Evolutionary conservation across 176 grass and related monocot genomes (phyloP).

Genomic region (Cymbopogon citratus): DNA sequence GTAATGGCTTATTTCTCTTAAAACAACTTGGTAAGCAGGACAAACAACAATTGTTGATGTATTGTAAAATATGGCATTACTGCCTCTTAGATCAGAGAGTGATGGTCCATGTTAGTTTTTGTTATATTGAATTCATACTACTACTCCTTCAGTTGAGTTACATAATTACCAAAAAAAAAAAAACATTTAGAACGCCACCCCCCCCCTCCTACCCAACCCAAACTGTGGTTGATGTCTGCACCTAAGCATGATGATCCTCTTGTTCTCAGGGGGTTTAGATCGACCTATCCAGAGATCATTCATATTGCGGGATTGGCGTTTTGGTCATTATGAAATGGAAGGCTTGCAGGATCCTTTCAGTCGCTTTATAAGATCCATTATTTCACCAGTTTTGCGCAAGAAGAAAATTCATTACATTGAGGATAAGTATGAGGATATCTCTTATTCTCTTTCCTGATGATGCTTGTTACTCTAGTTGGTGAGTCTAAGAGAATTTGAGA

Average conservation of each 20-base stretch:
- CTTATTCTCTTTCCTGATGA: conserved; percentile 28
- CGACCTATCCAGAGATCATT: conserved; percentile 71
- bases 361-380: conserved; percentile 45
- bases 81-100: neutral
- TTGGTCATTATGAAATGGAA: conserved; percentile 94
- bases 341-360: conserved; percentile 82
- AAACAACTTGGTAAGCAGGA: conserved; percentile 15
- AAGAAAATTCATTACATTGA: conserved; percentile 45
- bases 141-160: neutral
- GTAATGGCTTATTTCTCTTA: neutral
- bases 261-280: conserved; percentile 68
- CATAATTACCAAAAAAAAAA: neutral
- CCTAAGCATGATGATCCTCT: neutral
- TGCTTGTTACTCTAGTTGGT: conserved; percentile 26
- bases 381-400: conserved; percentile 43
- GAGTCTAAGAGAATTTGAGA: conserved; percentile 2
- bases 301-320: conserved; percentile 70
- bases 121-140: neutral
- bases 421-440: conserved; percentile 21
- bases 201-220: neutral
- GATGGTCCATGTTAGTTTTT: neutral
- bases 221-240: neutral
- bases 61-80: conserved; percentile 15
- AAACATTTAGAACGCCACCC: neutral
- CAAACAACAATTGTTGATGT: neutral